A percentile compares a stretch with the other conserved stretches of the same genome.
phyloP scores from a whole-genome alignment of 768 basidiomycete species.

The Gloeopeniophorella convolvens region DNA sequence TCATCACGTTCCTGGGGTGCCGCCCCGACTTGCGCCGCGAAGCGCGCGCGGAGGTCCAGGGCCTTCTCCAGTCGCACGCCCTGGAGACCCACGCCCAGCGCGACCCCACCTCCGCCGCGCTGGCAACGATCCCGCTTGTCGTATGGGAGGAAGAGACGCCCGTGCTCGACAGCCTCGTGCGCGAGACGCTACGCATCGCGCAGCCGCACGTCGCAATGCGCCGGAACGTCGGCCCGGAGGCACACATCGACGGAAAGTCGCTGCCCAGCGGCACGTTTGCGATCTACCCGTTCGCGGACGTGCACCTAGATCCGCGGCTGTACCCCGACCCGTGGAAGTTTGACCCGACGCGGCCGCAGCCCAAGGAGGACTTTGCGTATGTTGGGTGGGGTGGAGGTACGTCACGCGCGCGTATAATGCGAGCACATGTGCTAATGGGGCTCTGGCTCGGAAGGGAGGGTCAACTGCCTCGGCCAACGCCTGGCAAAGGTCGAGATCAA shows the following conservation, averaged over 20 bases:
- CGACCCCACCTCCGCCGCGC: constrained; percentile 36
- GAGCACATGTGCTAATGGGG: constrained; percentile 11
- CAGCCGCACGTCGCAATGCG: constrained; percentile 80
- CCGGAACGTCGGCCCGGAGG: constrained; percentile 66
- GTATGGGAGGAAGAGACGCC: constrained; percentile 68
- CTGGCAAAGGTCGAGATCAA: constrained; percentile 72
- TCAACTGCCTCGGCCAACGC: constrained; percentile 64
- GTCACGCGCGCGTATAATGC: constrained; percentile 25
- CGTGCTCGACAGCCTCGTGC: constrained; percentile 63
- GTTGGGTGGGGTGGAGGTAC: constrained; percentile 78
- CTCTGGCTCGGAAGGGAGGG: constrained; percentile 46
- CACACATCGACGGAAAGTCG: constrained; percentile 59
- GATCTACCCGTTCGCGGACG: constrained; percentile 74
- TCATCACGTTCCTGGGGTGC: constrained; percentile 64
- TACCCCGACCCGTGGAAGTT: constrained; percentile 77
- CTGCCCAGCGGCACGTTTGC: constrained; percentile 72
- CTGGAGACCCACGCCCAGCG: constrained; percentile 3
- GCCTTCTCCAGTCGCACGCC: constrained; percentile 33
- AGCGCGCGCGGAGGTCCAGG: constrained; percentile 54
- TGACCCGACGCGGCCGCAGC: constrained; percentile 46
- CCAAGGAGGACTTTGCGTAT: constrained; percentile 51
- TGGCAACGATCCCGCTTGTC: constrained; percentile 57
- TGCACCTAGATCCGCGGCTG: constrained; percentile 64
- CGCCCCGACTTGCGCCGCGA: constrained; percentile 59
- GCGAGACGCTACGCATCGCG: constrained; percentile 71